phyloP scores from a whole-genome alignment of 1,139 yeast species.

The Pichiaceae sp. region DNA sequence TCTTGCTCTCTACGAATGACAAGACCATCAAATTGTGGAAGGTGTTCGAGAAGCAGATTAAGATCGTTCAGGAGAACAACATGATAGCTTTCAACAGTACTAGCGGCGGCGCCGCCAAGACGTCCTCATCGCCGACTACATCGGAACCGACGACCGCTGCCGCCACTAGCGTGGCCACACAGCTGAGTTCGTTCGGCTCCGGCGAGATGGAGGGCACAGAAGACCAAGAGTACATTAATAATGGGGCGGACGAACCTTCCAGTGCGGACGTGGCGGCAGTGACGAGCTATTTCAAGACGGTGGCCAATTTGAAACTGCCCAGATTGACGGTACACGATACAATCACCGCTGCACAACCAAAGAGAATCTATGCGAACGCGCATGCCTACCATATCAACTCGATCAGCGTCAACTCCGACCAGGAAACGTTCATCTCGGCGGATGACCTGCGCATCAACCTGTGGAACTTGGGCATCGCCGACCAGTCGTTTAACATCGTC shows the following conservation, averaged over 20 bases:
- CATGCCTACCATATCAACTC: slow-evolving; percentile 98
- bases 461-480: slow-evolving; percentile 93
- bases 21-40: slow-evolving; percentile 98
- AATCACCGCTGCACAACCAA: slow-evolving; percentile 91
- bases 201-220: slow-evolving; percentile 3
- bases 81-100: slow-evolving; percentile 35
- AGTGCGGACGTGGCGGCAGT: slow-evolving; percentile 8
- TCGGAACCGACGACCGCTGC: slow-evolving; percentile 8
- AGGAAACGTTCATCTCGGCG: slow-evolving; percentile 87
- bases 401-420: slow-evolving; percentile 89
- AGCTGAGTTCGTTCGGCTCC: slow-evolving; percentile 15
- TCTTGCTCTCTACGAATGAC: slow-evolving; percentile 86
- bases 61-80: slow-evolving; percentile 88
- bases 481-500: slow-evolving; percentile 92
- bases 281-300: slow-evolving; percentile 11
- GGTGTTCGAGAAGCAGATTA: slow-evolving; percentile 83
- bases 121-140: slow-evolving; percentile 2
- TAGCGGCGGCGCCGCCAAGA: not conserved
- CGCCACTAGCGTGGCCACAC: slow-evolving; percentile 11
- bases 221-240: slow-evolving; percentile 4
- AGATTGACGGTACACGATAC: slow-evolving; percentile 87
- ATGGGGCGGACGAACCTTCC: not conserved
- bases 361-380: slow-evolving; percentile 86
- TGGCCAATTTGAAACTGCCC: slow-evolving; percentile 57
- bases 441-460: slow-evolving; percentile 93